Evolutionary conservation across 345 rosid genomes (phyloP).

Genomic region (Garcia nutans): DNA sequence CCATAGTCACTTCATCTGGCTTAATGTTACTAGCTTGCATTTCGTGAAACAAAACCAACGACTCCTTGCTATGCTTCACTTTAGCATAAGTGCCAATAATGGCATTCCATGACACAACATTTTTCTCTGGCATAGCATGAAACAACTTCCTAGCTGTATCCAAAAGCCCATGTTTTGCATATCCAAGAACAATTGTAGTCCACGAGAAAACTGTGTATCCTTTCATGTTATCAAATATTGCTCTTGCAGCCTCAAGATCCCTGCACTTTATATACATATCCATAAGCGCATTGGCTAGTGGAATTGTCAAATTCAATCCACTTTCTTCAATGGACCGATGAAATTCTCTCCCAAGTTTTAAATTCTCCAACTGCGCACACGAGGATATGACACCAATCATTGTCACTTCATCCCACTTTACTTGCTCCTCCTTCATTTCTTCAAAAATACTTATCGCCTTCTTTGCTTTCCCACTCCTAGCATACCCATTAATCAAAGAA

Average conservation of each 20-base stretch:
- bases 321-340: constrained; percentile 44
- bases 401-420: constrained; percentile 66
- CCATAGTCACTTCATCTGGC: constrained; percentile 76
- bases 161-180: constrained; percentile 57
- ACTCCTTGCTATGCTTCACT: constrained; percentile 62
- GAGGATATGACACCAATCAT: constrained; percentile 75
- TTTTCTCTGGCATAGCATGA: constrained; percentile 63
- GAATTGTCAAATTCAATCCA: constrained; percentile 49
- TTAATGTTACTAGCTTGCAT: constrained; percentile 61
- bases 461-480: constrained; percentile 45
- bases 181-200: constrained; percentile 76
- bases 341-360: constrained; percentile 56
- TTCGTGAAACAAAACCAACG: constrained; percentile 64
- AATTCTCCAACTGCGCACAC: constrained; percentile 51
- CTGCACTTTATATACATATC: constrained; percentile 89
- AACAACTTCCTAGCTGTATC: constrained; percentile 59
- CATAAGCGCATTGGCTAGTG: constrained; percentile 72
- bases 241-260: constrained; percentile 48
- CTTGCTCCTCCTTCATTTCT: constrained; percentile 51
- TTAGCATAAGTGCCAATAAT: constrained; percentile 73
- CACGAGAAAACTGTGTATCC: constrained; percentile 61
- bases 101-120: constrained; percentile 81
- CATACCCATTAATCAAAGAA: constrained; percentile 75
- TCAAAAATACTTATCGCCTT: constrained; percentile 50
- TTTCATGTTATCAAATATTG: constrained; percentile 52